A percentile compares a stretch with the other conserved stretches of the same genome.
phyloP scores from a whole-genome alignment of 2,329 filamentous ascomycete genomes.

The Diaporthe nobilis region DNA sequence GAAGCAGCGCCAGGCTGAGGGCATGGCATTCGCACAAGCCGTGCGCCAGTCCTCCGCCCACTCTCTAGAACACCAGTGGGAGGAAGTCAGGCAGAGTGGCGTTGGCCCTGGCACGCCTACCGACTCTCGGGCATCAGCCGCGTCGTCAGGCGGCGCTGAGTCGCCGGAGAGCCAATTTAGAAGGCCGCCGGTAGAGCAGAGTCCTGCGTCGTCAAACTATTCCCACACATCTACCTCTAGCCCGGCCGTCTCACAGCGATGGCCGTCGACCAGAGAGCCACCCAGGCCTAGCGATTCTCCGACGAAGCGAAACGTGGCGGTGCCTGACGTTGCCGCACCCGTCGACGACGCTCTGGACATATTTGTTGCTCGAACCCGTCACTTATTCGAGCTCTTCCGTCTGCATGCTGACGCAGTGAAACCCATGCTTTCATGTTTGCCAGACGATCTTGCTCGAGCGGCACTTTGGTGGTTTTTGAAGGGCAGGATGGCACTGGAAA shows the following conservation, averaged over 20 bases:
- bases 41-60: constrained; percentile 54
- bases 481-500: constrained; percentile 82
- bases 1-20: constrained; percentile 73
- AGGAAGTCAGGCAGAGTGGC: constrained; percentile 43
- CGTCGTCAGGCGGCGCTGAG: constrained; percentile 34
- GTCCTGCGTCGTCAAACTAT: constrained; percentile 53
- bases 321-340: constrained; percentile 14
- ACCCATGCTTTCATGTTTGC: constrained; percentile 73
- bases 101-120: constrained; percentile 42
- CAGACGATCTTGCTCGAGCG: constrained; percentile 78
- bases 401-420: constrained; percentile 82
- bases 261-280: constrained; percentile 45
- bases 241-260: constrained; percentile 44
- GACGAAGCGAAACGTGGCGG: constrained; percentile 43
- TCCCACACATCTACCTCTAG: constrained; percentile 45
- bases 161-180: constrained; percentile 44
- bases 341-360: constrained; percentile 76
- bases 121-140: constrained; percentile 44
- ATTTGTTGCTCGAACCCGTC: constrained; percentile 79
- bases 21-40: constrained; percentile 69
- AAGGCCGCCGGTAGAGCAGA: constrained; percentile 54
- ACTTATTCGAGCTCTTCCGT: constrained; percentile 82
- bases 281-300: constrained; percentile 40
- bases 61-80: constrained; percentile 51
- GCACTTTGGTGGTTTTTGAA: constrained; percentile 92